Evolutionary conservation across 371 early-diverging fungal genomes (phyloP).

Genomic region (Mucor saturninus): DNA sequence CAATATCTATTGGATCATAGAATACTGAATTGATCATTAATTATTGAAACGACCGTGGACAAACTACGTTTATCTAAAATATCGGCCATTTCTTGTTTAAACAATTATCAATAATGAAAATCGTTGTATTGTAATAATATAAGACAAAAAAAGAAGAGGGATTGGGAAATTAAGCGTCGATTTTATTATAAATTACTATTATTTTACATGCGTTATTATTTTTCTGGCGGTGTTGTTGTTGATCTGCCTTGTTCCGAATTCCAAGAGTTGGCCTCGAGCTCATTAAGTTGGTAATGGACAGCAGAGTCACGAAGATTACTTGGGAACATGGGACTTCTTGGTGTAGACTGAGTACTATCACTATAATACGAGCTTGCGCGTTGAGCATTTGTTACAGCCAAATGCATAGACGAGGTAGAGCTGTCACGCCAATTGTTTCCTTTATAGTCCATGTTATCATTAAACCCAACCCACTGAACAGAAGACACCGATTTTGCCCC

Average conservation of each 20-base stretch:
- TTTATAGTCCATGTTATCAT: slow-evolving; percentile 43
- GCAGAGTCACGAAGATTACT: slow-evolving; percentile 14
- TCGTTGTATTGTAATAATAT: no score
- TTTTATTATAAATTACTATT: no score
- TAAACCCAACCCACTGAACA: slow-evolving; percentile 48
- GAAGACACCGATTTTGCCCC: slow-evolving; percentile 40
- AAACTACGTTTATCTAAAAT: no score
- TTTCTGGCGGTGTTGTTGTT: no score
- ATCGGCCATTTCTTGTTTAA: no score
- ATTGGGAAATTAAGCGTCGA: no score
- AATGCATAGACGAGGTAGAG: slow-evolving; percentile 23
- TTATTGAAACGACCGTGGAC: no score
- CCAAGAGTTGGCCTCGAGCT: not conserved
- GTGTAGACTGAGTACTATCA: slow-evolving; percentile 22
- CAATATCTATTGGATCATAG: no score
- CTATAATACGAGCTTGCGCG: slow-evolving; percentile 25
- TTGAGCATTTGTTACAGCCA: slow-evolving; percentile 40
- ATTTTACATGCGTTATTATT: no score
- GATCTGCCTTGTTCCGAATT: not conserved
- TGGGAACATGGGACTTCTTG: slow-evolving; percentile 23
- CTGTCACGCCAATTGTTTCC: slow-evolving; percentile 28
- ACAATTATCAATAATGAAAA: no score
- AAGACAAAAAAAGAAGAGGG: no score
- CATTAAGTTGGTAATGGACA: slow-evolving; percentile 1
- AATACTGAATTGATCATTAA: no score